phyloP scores from a whole-genome alignment of 495 filamentous ascomycete genomes.

The Evernia prunastri region DNA sequence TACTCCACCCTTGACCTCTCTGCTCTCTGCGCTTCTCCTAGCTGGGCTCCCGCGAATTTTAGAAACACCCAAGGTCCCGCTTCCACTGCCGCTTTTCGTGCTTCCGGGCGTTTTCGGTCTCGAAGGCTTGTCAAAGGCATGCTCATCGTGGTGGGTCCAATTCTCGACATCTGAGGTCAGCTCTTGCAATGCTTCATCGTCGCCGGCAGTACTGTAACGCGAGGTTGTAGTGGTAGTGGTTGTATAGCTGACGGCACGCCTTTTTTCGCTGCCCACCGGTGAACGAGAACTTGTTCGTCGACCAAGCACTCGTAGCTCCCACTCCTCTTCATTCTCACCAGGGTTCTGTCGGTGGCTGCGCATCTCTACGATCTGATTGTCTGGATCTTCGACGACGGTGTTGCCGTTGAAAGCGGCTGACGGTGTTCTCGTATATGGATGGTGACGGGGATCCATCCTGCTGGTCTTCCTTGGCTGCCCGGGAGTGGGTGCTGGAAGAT shows the following conservation, averaged over 20 bases:
- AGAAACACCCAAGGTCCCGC: constrained; percentile 57
- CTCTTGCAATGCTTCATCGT: constrained; percentile 19
- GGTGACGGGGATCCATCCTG: constrained; percentile 51
- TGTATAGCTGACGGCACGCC: constrained; percentile 46
- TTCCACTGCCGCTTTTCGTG: constrained; percentile 54
- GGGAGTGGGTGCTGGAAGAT: constrained; percentile 89
- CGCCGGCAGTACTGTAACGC: constrained; percentile 45
- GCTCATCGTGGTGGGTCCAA: constrained; percentile 38
- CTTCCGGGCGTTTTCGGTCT: constrained; percentile 61
- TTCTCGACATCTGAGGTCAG: constrained; percentile 29
- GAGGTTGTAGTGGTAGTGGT: constrained; percentile 58
- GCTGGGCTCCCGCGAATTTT: constrained; percentile 68
- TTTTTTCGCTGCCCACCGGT: constrained; percentile 39
- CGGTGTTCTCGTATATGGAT: constrained; percentile 43
- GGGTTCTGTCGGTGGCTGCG: constrained; percentile 39
- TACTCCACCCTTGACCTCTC: constrained; percentile 56
- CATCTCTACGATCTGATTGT: constrained; percentile 37
- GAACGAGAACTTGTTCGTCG: constrained; percentile 32
- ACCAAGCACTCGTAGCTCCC: constrained; percentile 29
- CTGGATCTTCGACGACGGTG: constrained; percentile 31
- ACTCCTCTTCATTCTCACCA: constrained; percentile 72
- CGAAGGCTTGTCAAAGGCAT: constrained; percentile 45
- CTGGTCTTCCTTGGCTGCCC: constrained; percentile 90
- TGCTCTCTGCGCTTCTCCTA: constrained; percentile 49
- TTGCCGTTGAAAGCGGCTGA: constrained; percentile 38